Evolutionary conservation across 805 yeast genomes (phyloP), one percentile per base, ranked within the genome.

Genomic region (Saccharomycopsis vini): DNA sequence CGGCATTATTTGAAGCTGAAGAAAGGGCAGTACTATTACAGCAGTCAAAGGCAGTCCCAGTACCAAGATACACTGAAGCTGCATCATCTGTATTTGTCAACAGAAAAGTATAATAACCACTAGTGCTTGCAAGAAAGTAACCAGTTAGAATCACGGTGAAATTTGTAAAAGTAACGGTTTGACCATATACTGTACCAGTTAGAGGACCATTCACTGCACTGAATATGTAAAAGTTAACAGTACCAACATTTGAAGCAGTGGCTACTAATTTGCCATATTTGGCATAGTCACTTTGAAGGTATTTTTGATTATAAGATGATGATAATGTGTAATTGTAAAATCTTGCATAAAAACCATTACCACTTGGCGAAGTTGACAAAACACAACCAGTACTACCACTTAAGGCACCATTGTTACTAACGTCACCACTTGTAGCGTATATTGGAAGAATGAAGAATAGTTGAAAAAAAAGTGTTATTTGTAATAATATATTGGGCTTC

Each of bases 21-120:
- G 55, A 48, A 4, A 42, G n/a, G 19, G 30, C 20, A n/a, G 13
- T 28, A 40, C 38, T 39, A 10, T 52, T 46, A 52, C 68, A 64
- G 51, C 68, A 64, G 16, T 49, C 53, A 35, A 60, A 63, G 3
- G 62, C 66, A 43, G 49, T 52, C 19, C 53, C 51, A 36, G 48
- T 38, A 40, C 63, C 68, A 47, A 63, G 39, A 41, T 53, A 54
- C 16, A 63, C 50, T 49, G 54, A 49, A 9, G 53, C 61, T 18
- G 54, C 50, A 50, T 64, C 67, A 54, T 63, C 68, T 20, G 56
- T 54, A 3, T 23, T 18, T 4, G 36, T 29, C 15, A 61, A 44
- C 12, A 40, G 29, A 36, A 63, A 51, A 0, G 50, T 42, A 39
- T 59, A 64, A 6, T 52, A 40, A 46, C 68, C 68, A 16, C 59